Percentiles rank a stretch among this genome's conserved stretches.
These are phyloP conservation scores for Zygosaccharomyces bailii DNA, from an alignment of 805 yeast species.

Conservation along the genomic window DNA sequence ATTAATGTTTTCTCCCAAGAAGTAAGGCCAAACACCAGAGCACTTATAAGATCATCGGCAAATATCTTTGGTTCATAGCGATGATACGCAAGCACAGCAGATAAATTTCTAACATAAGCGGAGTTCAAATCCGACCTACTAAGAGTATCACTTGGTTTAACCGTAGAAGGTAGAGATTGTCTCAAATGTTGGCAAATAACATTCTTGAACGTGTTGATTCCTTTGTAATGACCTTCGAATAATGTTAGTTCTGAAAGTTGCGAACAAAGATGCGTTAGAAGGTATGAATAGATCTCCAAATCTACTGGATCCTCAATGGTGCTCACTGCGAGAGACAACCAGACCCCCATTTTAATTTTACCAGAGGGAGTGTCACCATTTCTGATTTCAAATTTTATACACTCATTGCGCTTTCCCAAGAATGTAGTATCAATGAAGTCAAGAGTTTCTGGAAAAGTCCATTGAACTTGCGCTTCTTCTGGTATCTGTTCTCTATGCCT, in stretches of 20 bases:
- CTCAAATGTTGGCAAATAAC: constrained; percentile 59
- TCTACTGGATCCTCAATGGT: constrained; percentile 51
- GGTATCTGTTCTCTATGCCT: constrained; percentile 34
- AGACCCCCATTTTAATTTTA: constrained; percentile 43
- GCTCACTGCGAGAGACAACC: constrained; percentile 50
- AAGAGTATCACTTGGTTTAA: constrained; percentile 43
- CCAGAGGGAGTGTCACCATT: constrained; percentile 23
- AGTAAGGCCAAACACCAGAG: constrained; percentile 57
- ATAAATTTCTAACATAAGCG: constrained; percentile 57
- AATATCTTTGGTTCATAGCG: constrained; percentile 50
- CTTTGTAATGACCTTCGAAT: constrained; percentile 43
- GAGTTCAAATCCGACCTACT: constrained; percentile 63
- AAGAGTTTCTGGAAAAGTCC: constrained; percentile 62
- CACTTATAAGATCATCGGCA: constrained; percentile 59
- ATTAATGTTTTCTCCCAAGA: constrained; percentile 78
- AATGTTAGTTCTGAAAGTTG: constrained; percentile 59
- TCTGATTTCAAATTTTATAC: constrained; percentile 22
- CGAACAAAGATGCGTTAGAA: constrained; percentile 65
- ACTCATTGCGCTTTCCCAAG: constrained; percentile 41
- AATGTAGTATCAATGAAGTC: constrained; percentile 45
- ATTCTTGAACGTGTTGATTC: constrained; percentile 41
- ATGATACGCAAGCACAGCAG: constrained; percentile 61
- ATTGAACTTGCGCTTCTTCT: constrained; percentile 34
- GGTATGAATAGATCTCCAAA: constrained; percentile 70
- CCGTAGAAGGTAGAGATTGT: constrained; percentile 43